These are phyloP conservation scores for Malassezia caprae DNA, from an alignment of 1,284 basidiomycete genomes.

Conservation along the genomic window DNA sequence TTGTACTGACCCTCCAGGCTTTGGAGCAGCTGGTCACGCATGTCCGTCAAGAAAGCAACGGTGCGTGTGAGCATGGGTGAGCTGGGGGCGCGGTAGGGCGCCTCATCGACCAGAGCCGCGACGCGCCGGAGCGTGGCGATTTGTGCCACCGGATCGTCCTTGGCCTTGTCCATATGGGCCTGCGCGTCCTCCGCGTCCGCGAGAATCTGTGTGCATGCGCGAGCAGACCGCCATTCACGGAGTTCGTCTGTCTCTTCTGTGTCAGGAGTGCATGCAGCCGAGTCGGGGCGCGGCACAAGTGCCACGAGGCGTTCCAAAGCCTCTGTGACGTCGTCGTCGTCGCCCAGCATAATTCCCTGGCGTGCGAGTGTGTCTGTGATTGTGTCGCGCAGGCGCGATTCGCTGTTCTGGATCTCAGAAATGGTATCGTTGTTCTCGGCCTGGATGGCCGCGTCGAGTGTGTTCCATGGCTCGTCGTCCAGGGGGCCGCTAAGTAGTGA, in stretches of 20 bases:
- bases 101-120: background rate
- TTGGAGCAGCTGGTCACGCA: slow-evolving; percentile 3
- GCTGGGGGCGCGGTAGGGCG: background rate
- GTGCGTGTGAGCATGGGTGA: background rate
- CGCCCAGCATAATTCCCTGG: background rate
- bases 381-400: background rate
- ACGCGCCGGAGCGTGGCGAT: slow-evolving; percentile 6
- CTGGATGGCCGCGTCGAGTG: background rate
- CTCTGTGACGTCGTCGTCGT: slow-evolving; percentile 7
- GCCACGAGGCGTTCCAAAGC: slow-evolving; percentile 1
- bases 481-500: background rate
- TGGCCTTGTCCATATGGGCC: background rate
- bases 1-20: background rate
- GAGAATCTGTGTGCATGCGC: slow-evolving; percentile 12
- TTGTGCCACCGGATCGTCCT: background rate
- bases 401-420: background rate
- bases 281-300: background rate
- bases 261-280: background rate
- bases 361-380: background rate
- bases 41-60: background rate
- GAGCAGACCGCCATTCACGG: background rate
- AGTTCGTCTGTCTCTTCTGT: background rate
- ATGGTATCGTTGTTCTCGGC: background rate
- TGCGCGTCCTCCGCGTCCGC: slow-evolving; percentile 6
- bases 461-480: background rate